phyloP scores from a whole-genome alignment of 208 protist species.

The Trypanosoma vivax region DNA sequence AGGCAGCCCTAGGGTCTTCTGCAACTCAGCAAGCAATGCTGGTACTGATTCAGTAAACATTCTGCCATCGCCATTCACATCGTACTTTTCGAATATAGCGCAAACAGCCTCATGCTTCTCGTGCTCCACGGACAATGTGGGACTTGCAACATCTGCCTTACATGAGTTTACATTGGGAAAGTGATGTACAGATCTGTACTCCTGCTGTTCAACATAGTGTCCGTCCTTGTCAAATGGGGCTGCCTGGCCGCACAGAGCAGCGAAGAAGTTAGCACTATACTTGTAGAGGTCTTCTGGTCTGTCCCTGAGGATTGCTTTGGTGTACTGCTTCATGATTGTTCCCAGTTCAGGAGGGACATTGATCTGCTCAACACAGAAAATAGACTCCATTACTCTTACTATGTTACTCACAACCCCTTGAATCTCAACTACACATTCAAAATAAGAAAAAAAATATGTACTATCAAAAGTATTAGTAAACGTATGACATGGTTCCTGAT shows the following conservation, averaged over 20 bases:
- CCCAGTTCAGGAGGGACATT: constrained; percentile 84
- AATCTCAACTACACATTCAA: background rate
- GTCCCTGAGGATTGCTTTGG: constrained; percentile 84
- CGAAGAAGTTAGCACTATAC: constrained; percentile 92
- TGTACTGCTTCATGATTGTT: constrained; percentile 91
- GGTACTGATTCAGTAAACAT: constrained; percentile 36
- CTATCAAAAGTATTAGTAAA: no score
- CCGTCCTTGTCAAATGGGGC: constrained; percentile 76
- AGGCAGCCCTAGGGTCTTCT: constrained; percentile 28
- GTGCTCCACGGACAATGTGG: background rate
- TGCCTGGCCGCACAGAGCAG: constrained; percentile 60
- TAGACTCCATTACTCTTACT: constrained; percentile 56
- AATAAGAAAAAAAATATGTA: constrained; percentile 23
- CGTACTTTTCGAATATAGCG: constrained; percentile 54
- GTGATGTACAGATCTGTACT: constrained; percentile 6
- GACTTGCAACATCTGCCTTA: constrained; percentile 14
- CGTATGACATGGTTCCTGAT: no score
- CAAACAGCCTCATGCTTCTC: constrained; percentile 34
- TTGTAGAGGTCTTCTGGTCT: constrained; percentile 82
- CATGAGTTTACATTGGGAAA: background rate
- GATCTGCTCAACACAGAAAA: constrained; percentile 87
- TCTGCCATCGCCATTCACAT: constrained; percentile 33
- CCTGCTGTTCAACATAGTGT: constrained; percentile 35
- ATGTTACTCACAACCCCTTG: background rate
- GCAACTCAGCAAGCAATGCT: constrained; percentile 48